Base-by-base conservation (phyloP, 2,329 filamentous ascomycete species). In the Paecilomyces sp. region DNA sequence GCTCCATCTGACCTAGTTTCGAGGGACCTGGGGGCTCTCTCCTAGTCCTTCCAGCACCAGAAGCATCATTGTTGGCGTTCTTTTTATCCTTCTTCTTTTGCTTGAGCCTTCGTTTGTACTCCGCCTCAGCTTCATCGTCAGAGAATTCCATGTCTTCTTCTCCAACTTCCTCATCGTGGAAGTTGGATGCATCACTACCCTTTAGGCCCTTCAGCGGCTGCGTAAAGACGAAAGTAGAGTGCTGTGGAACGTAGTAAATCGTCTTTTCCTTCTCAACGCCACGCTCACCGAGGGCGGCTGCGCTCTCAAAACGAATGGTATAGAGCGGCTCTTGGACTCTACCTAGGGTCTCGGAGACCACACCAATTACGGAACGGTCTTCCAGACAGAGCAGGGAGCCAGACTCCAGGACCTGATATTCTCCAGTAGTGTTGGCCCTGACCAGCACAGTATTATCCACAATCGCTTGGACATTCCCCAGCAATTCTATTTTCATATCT, bases 71-170 rank as follows among this genome's bases (percentile, higher is more conserved):
- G 62, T 74, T 80, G 57, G 75, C 77, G 62, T 78, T 79, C 68
- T 79, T 79, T 69, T 80, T 84, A 58, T 79, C 79, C 61, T 80
- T 78, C 67, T 83, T 85, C 74, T 88, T 88, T 63, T 86, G 82
- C 75, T 92, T 92, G 57, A 85, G 67, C 61, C 83, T 82, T 59
- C 84, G 79, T 77, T 89, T 95, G 71, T 91, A 86, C 67, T 92
- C 90, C 7, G 89, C 88, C 75, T 99, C 94, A 66, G 90, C 89
- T 75, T 99, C 94, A 68, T 99, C 94, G 66, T 99, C 94, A 0
- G 93, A 97, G 73, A 97, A 97, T 71, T 97, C 94, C 66, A 91
- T 84, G 71, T 97, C 93, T 41, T 96, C 90, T 33, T 89, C 88
- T 15, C 79, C 86, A 7, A 92, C 83, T 76, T 97, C 93, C 73